Evolutionary conservation across 2,329 filamentous ascomycete genomes (phyloP), one percentile per base, ranked within the genome.

Genomic region (Phyllosticta ampelicida): DNA sequence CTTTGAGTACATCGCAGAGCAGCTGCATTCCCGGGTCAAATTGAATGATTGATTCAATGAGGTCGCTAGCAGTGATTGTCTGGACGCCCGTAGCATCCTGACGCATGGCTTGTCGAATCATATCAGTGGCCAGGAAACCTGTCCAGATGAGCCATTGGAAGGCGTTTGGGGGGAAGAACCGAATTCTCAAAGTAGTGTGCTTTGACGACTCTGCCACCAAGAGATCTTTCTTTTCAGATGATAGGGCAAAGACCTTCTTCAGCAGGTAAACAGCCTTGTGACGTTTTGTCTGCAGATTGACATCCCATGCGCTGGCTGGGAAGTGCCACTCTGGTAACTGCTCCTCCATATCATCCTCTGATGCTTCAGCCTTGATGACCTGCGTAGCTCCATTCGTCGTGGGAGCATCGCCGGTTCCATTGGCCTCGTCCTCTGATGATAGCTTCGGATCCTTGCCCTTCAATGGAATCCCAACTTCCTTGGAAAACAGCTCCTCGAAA

Each of bases 11-110:
- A 58, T 79, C 80, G 50, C 85, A 77, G 48, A 90, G 76, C 2
- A 89, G 74, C 54, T 84, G 81, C 68, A 89, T 79, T 30, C 84
- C 83, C 2, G 83, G 80, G 64, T 90, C 87, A n/a, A 85, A 77
- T 53, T 84, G 78, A 0, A 80, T 78, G 44, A 90, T 73, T 51
- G 84, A 77, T 51, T 77, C 72, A 20, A 88, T 78, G 3, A 90
- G 75, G 59, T 86, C 82, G 30, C 81, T 80, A 10, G 84, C 77
- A 13, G 80, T 71, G 23, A 78, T 74, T n/a, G 74, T 70, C 49
- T 80, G 76, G 13, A 72, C 67, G 19, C 70, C 71, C 0, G 63
- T 58, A 8, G 60, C 58, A 54, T 66, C 63, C 19, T 70, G 66
- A 1, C 68, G 62, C 5, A 76, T 62, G 1, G 74, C 70, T 61